Percentiles rank a stretch among this genome's conserved stretches.
Evolutionary conservation across 805 yeast genomes (phyloP).

Genomic region (Lipomyces yamadae): DNA sequence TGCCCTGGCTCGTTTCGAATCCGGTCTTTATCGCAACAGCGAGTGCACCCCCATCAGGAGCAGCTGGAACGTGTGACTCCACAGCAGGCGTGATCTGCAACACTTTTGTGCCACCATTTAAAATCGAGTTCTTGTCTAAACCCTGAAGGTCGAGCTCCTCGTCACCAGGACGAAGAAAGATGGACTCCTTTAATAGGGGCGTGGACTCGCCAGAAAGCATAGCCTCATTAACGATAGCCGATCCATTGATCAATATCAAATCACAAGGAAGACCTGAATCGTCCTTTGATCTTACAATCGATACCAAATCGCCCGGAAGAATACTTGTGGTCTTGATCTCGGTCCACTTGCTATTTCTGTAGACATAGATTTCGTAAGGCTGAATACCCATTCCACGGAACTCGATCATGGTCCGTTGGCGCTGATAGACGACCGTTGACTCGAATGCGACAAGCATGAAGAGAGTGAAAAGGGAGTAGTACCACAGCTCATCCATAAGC

Average conservation of each 20-base stretch:
- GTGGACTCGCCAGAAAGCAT: constrained; percentile 99
- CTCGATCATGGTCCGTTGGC: constrained; percentile 91
- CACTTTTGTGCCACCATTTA: constrained; percentile 96
- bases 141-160: constrained; percentile 77
- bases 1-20: constrained; percentile 98
- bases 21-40: constrained; percentile 93
- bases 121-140: constrained; percentile 81
- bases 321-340: constrained; percentile 72
- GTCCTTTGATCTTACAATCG: constrained; percentile 78
- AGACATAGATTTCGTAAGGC: constrained; percentile 79
- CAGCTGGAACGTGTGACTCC: constrained; percentile 58
- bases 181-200: constrained; percentile 90
- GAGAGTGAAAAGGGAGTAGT: constrained; percentile 85
- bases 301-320: constrained; percentile 80
- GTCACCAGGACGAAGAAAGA: constrained; percentile 74
- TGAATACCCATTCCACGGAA: constrained; percentile 97
- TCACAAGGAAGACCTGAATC: constrained; percentile 96
- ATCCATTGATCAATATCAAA: constrained; percentile 79
- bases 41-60: constrained; percentile 92
- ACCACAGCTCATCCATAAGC: constrained; percentile 97
- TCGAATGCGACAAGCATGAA: constrained; percentile 94
- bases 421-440: constrained; percentile 91
- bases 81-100: constrained; percentile 64
- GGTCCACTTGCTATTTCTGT: constrained; percentile 72
- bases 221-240: constrained; percentile 96